Base-by-base conservation (phyloP, 768 basidiomycete species). In the Suillus weaverae region DNA sequence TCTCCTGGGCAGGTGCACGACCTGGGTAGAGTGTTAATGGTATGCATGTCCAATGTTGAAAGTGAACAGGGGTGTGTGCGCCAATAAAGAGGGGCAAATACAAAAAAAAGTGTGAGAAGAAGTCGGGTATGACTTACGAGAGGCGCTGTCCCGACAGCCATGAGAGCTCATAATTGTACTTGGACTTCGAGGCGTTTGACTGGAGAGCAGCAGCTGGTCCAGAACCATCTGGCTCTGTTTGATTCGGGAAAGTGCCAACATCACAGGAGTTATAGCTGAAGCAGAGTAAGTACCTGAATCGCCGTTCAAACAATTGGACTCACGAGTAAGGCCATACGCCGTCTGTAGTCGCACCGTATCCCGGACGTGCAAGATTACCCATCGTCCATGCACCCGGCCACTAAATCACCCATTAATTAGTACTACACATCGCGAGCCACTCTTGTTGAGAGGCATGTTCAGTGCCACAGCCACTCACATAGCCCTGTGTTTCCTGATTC, bases 301-400 rank as follows among this genome's bases (percentile, higher is more conserved):
- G 22, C 1, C 2, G 26, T 20, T 39, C 13, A 30, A 22, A 57
- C 11, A 22, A 62, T 26, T 32, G 36, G 54, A 18, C 85, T 66
- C 76, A 89, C 76, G 91, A 88, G 77, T 93, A 94, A 2, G 92
- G 92, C 91, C 92, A 92, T 64, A 83, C 82, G 5, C 94, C 94
- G 59, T 95, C 92, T 1, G 89, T 90, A 1, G 91, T 87, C 0
- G 88, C 91, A 6, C 85, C 79, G 73, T 91, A 95, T 7, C 94
- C 94, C 0, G 94, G 87, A 44, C 94, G 79, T 1, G 87, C 94
- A 5, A 95, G 82, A 72, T 95, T 97, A 2, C 94, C 94, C 88
- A 91, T 90, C 22, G 90, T 92, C 94, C 94, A 95, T 2, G 84
- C 85, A 68, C 90, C 92, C 43, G 92, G 93, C 93, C 91, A 94